A percentile compares a stretch with the other conserved stretches of the same genome.
Evolutionary conservation across 352 stramenopile species (phyloP).

Genomic region (Pythium rishiriense): DNA sequence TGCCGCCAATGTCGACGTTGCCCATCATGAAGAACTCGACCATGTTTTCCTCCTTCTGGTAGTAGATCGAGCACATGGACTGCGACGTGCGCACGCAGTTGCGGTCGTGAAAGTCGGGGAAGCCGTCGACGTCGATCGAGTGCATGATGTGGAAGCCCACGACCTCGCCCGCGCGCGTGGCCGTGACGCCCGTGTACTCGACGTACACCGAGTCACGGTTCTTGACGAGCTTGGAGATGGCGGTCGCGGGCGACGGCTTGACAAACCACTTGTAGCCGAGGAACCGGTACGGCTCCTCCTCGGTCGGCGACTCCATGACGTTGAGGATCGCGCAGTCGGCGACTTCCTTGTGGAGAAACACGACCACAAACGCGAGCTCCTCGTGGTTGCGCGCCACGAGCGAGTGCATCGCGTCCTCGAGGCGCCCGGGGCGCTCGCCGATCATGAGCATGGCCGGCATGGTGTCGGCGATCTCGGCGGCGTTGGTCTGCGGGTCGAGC

Average conservation of each 20-base stretch:
- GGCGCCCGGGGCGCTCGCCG: conserved; percentile 32
- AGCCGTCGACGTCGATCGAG: conserved; percentile 32
- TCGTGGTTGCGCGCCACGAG: conserved; percentile 48
- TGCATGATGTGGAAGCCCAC: conserved; percentile 55
- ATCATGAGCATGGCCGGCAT: conserved; percentile 27
- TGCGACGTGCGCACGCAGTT: conserved; percentile 47
- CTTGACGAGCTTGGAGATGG: conserved; percentile 33
- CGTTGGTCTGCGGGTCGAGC: conserved; percentile 9
- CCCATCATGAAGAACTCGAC: conserved; percentile 52
- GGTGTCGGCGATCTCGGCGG: conserved; percentile 18
- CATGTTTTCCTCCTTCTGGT: conserved; percentile 46
- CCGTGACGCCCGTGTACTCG: conserved; percentile 48
- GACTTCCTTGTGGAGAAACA: conserved; percentile 56
- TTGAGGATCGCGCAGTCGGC: conserved; percentile 52
- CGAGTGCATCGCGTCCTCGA: conserved; percentile 53
- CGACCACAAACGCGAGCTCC: conserved; percentile 50
- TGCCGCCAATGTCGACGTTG: conserved; percentile 28
- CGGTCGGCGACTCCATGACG: conserved; percentile 47
- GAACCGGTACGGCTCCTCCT: conserved; percentile 47
- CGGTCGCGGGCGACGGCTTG: conserved; percentile 29
- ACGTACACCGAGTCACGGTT: conserved; percentile 53
- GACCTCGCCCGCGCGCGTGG: conserved; percentile 40
- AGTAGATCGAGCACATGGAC: conserved; percentile 50
- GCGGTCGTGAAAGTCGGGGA: conserved; percentile 41
- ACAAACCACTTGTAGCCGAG: conserved; percentile 65